Evolutionary conservation across 1,284 basidiomycete species (phyloP), one percentile per base, ranked within the genome.

Genomic region (Moniliella sp.): DNA sequence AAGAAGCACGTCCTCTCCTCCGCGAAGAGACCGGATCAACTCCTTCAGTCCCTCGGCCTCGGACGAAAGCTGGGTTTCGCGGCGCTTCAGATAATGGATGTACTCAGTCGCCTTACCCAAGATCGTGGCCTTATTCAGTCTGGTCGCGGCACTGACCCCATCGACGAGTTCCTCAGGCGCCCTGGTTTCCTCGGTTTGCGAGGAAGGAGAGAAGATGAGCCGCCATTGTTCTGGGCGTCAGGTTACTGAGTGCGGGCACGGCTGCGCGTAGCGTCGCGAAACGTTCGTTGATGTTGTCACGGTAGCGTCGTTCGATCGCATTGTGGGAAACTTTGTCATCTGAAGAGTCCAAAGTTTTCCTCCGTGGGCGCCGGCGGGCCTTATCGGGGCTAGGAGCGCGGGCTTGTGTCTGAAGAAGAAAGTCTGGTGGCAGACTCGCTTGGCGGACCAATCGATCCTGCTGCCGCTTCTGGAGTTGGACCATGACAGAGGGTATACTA

Each of bases 181-280:
- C n/a, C n/a, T n/a, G n/a, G n/a, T n/a, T n/a, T n/a, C n/a, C n/a
- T n/a, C n/a, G n/a, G n/a, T n/a, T n/a, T n/a, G n/a, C n/a, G n/a
- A n/a, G n/a, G n/a, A n/a, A n/a, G n/a, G n/a, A n/a, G n/a, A n/a
- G n/a, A n/a, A n/a, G n/a, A n/a, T n/a, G n/a, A n/a, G n/a, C n/a
- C n/a, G n/a, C n/a, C n/a, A n/a, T n/a, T n/a, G n/a, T n/a, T n/a
- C n/a, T n/a, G n/a, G n/a, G n/a, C n/a, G n/a, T n/a, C n/a, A n/a
- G n/a, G n/a, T n/a, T n/a, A n/a, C n/a, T n/a, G n/a, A n/a, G 67
- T 0, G 79, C 80, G 1, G 79, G 79, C 1, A 83, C 78, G 7
- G 79, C 75, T 49, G 73, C 71, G 35, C 77, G 74, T 26, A 57
- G 48, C 11, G 50, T 48, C 10, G 52, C 46, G 25, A 57, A 53